Base-by-base conservation (phyloP, 2,329 filamentous ascomycete genomes). In the Xylaria polymorpha region DNA sequence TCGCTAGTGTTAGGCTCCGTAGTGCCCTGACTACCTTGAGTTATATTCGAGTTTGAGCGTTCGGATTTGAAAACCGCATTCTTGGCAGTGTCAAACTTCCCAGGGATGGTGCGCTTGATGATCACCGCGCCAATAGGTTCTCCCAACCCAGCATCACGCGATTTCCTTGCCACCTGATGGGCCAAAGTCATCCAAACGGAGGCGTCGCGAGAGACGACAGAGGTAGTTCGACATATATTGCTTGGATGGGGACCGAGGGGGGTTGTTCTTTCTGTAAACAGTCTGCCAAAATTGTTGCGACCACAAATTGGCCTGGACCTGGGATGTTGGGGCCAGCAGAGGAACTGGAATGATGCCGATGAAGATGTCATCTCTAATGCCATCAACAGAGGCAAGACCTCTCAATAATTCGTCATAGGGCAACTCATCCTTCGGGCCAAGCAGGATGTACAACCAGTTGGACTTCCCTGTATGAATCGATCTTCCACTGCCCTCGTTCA, bases 261-360 rank as follows among this genome's bases (percentile, higher is more conserved):
- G 93, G 77, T 96, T 96, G 73, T 92, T 94, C 82, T 94, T 94
- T 72, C 93, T 91, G 81, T 96, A 97, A 58, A 94, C 88, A 1
- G 91, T 92, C 14, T 93, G 93, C 93, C 93, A 97, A 79, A 93
- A 95, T 74, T 90, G 86, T 41, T 87, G 84, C 32, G 89, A 91
- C 92, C 92, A 96, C 77, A 88, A 83, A 32, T 87, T 87, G 9
- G 93, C 92, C 79, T 95, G 92, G 46, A 91, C 85, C 73, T 91
- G 87, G 3, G 92, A 94, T 5, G 91, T 94, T 1, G 93, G 93
- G 29, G 92, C 86, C 53, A 93, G 83, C 32, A 91, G 83, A 7
- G 93, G 93, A 14, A 96, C 90, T 0, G 89, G 87, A 64, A 93
- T 87, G 64, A 85, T 85, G 62, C 86, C 84, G 60, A 94, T 81